Base-by-base conservation (phyloP, 2,329 filamentous ascomycete genomes). In the Paecilomyces variotii region DNA sequence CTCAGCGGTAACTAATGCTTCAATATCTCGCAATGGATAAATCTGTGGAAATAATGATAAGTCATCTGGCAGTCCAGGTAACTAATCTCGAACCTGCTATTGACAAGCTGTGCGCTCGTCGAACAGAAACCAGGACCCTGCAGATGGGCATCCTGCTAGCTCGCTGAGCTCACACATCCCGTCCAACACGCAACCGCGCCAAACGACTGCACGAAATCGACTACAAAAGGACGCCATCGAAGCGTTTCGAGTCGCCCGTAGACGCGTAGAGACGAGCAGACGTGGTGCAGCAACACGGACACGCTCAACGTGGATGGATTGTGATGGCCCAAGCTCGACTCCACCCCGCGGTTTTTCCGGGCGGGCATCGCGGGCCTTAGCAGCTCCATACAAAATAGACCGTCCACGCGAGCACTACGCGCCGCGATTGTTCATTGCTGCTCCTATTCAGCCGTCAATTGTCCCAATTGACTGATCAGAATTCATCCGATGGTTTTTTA, bases 361-460 rank as follows among this genome's bases (percentile, higher is more conserved):
- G 60, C 54, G 60, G 35, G 55, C 56, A 60, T 57, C 57, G 58
- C 54, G 58, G 60, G 59, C 35, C 32, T 19, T 35, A 39, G 35
- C 39, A 34, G 34, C 56, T 54, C 51, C 14, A 56, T 59, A 34
- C 53, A 59, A 51, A 52, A 56, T 60, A 39, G 57, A 54, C 28
- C 32, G 24, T 56, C 53, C 50, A 61, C 61, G 61, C 61, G 61
- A 62, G 53, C 60, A 59, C 55, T 49, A 58, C 35, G 28, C 34
- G 35, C n/a, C 35, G 32, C 28, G 19, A 27, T 26, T 56, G n/a
- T 28, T 56, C 25, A 35, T 30, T 51, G 32, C 24, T 32, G 5
- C 24, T 25, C 28, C 26, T 12, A 25, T 24, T 26, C 28, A 25
- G 30, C 27, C 0, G 53, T 34, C 53, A 32, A 32, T 55, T 55